Conservation (phyloP, 208 protist genomes). For the Leptomonas pyrrhocoris region DNA sequence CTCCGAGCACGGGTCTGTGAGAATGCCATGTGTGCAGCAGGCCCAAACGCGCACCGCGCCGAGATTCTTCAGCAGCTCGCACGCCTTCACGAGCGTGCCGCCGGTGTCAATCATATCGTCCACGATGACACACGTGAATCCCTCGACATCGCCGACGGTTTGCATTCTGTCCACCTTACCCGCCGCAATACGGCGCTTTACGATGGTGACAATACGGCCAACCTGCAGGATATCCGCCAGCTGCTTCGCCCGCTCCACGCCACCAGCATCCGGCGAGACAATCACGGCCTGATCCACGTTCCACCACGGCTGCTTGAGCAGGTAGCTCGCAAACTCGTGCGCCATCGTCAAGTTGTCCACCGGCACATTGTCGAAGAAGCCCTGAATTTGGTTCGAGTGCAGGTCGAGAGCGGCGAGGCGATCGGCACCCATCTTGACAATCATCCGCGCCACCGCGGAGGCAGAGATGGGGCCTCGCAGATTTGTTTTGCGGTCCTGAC, state of each 20-base stretch:
- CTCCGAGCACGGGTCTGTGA: constrained; percentile 86
- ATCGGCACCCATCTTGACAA: constrained; percentile 90
- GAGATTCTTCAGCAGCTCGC: constrained; percentile 89
- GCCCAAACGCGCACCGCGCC: constrained; percentile 93
- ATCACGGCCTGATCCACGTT: constrained; percentile 81
- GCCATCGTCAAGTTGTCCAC: constrained; percentile 92
- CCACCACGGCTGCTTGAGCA: constrained; percentile 77
- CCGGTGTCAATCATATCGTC: constrained; percentile 98
- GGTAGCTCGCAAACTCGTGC: constrained; percentile 82
- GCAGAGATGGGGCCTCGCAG: constrained; percentile 94
- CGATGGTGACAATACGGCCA: constrained; percentile 94
- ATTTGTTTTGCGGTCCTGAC: constrained; percentile 94
- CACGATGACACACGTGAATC: constrained; percentile 93
- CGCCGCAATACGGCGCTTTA: constrained; percentile 88
- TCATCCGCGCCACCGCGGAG: constrained; percentile 90
- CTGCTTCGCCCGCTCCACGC: constrained; percentile 91
- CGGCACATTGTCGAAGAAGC: constrained; percentile 95
- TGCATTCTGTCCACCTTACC: constrained; percentile 90
- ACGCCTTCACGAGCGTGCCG: constrained; percentile 92
- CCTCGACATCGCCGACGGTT: constrained; percentile 94
- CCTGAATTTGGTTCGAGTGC: constrained; percentile 95
- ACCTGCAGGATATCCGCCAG: constrained; percentile 91
- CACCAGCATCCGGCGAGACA: constrained; percentile 96
- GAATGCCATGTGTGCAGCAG: constrained; percentile 95
- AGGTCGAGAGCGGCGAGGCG: constrained; percentile 94